Base-by-base conservation (phyloP, 768 basidiomycete species). In the Mycena floridula region DNA sequence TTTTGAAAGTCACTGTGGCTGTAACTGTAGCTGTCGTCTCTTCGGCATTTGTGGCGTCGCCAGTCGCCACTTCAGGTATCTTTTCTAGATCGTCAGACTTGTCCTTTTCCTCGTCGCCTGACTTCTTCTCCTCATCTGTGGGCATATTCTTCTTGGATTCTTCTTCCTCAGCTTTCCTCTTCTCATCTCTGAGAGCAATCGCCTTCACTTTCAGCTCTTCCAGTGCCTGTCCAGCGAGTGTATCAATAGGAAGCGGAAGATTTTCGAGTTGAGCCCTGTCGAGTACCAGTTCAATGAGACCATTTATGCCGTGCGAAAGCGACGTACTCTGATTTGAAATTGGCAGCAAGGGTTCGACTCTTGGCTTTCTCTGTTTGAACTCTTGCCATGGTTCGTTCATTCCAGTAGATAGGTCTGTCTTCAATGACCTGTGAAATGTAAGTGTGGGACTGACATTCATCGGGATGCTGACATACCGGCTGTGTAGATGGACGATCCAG, bases 301-400 rank as follows among this genome's bases (percentile, higher is more conserved):
- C 23, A n/a, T 22, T 27, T 21, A 7, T n/a, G 25, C 25, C 23
- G 9, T 15, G 7, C 25, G 16, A 37, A 15, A 37, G 36, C 26
- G 23, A 37, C 48, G 15, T 42, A 55, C 51, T 52, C 48, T 11
- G 39, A 44, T 32, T 54, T 51, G 46, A 49, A 59, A 44, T 69
- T n/a, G n/a, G 64, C 57, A 11, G 68, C 74, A 48, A 76, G 64
- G 5, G 73, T 67, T 38, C 68, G 69, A 45, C 71, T 67, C 56
- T 67, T 72, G 2, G 73, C 64, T 26, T 70, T 60, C 47, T 73
- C 68, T 11, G 66, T 70, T 37, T 72, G 53, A 20, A 72, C 55
- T 36, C 59, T 53, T 5, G 59, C 35, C 36, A 52, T 38, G n/a
- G 48, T 51, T 12, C 58, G 57, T 12, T 42, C 37, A 25, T 60